Conservation (phyloP, 768 basidiomycete species). For the Chlorophyllum brunneum region DNA sequence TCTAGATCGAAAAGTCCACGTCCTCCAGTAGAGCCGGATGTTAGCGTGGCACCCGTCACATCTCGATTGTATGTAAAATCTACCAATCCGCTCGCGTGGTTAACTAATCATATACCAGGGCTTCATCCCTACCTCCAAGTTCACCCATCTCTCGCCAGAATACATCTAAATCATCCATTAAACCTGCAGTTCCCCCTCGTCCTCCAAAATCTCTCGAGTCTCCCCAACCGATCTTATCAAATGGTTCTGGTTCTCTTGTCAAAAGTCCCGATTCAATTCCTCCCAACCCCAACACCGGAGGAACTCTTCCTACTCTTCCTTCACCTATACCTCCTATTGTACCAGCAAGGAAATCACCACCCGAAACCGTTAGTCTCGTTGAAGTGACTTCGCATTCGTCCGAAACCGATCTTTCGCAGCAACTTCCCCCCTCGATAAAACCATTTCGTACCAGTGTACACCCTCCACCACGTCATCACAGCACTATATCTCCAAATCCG, state of each 20-base stretch:
- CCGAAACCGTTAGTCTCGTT: background rate
- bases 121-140: background rate
- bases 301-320: background rate
- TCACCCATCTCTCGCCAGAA: conserved; percentile 14
- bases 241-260: conserved; percentile 11
- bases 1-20: conserved; percentile 7
- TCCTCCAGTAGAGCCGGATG: background rate
- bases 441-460: conserved; percentile 17
- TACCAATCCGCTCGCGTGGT: background rate
- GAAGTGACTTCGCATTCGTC: background rate
- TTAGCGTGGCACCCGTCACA: background rate
- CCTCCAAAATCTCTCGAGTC: conserved; percentile 10
- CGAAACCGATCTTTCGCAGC: conserved; percentile 15
- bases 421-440: conserved; percentile 11
- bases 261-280: conserved; percentile 1
- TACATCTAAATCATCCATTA: conserved; percentile 15
- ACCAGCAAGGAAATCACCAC: conserved; percentile 17
- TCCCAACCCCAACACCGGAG: background rate
- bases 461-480: conserved; percentile 25
- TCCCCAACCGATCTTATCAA: conserved; percentile 16
- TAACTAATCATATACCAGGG: background rate
- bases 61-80: conserved; percentile 1
- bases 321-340: conserved; percentile 18
- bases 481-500: conserved; percentile 17
- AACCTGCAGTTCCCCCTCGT: conserved; percentile 24